Conservation (phyloP, 805 yeast species). For the Ogataea thermomethanolica region DNA sequence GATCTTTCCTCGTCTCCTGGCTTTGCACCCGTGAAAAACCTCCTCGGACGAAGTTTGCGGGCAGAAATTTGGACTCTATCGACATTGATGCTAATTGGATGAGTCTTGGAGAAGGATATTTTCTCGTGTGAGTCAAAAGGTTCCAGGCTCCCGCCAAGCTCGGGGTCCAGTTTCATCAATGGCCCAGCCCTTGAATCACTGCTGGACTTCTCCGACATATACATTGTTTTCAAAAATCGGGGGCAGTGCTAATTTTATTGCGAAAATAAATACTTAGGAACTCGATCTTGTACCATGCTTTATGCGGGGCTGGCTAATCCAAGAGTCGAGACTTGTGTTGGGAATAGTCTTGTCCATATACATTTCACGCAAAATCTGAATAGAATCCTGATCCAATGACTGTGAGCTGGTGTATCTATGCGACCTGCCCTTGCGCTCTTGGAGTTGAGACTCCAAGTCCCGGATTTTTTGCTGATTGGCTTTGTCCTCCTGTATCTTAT, state of each 20-base stretch:
- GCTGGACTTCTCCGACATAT: neutral
- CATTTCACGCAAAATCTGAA: constrained; percentile 14
- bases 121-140: neutral
- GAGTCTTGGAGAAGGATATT: constrained; percentile 23
- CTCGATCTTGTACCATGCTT: neutral
- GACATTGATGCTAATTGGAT: constrained; percentile 25
- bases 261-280: neutral
- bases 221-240: no score
- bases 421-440: neutral
- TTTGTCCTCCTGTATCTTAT: constrained; percentile 13
- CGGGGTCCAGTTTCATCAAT: neutral
- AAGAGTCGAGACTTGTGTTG: constrained; percentile 7
- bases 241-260: constrained; percentile 1
- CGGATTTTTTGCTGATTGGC: constrained; percentile 5
- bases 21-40: constrained; percentile 12
- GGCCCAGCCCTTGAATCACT: neutral
- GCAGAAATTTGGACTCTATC: constrained; percentile 21
- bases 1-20: neutral
- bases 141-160: neutral
- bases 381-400: constrained; percentile 18
- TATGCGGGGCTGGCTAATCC: constrained; percentile 20
- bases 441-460: constrained; percentile 6
- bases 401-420: constrained; percentile 3
- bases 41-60: neutral
- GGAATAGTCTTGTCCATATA: constrained; percentile 16